Percentiles rank a stretch among this genome's conserved stretches.
Conservation (phyloP, 2,329 filamentous ascomycete genomes). For the Pseudogymnoascus sp. region DNA sequence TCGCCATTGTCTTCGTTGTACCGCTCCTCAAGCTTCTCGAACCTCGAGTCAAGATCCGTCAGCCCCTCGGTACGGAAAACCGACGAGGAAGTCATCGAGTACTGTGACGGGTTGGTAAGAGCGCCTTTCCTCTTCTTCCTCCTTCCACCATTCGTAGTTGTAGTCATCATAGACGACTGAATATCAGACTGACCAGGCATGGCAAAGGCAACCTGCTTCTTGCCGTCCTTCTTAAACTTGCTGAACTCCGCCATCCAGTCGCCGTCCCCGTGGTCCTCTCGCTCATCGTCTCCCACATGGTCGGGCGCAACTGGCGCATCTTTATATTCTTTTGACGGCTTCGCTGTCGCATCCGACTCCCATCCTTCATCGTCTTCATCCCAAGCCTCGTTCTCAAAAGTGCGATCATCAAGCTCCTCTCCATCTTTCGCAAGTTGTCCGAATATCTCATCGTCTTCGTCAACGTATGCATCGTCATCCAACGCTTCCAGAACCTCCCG, state of each 20-base stretch:
- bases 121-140: conserved; percentile 95
- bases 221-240: conserved; percentile 83
- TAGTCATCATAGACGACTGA: conserved; percentile 65
- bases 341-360: conserved; percentile 91
- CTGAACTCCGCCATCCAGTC: conserved; percentile 91
- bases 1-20: conserved; percentile 61
- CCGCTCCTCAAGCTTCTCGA: conserved; percentile 82
- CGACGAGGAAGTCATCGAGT: conserved; percentile 88
- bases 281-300: conserved; percentile 42
- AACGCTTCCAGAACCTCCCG: conserved; percentile 88
- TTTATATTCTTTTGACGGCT: conserved; percentile 55
- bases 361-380: conserved; percentile 73
- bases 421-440: conserved; percentile 62
- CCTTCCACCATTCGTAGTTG: conserved; percentile 71
- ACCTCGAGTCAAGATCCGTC: conserved; percentile 77
- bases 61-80: conserved; percentile 83
- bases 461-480: conserved; percentile 92
- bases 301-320: conserved; percentile 31
- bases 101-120: conserved; percentile 76
- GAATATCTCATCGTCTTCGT: conserved; percentile 77
- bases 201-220: conserved; percentile 35
- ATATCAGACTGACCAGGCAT: conserved; percentile 53
- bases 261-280: conserved; percentile 60
- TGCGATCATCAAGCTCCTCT: conserved; percentile 67
- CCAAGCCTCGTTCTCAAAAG: conserved; percentile 65